Percentiles rank a stretch among this genome's conserved stretches.
phyloP scores from a whole-genome alignment of 2,329 filamentous ascomycete species.

The Mycocentrospora acerina region DNA sequence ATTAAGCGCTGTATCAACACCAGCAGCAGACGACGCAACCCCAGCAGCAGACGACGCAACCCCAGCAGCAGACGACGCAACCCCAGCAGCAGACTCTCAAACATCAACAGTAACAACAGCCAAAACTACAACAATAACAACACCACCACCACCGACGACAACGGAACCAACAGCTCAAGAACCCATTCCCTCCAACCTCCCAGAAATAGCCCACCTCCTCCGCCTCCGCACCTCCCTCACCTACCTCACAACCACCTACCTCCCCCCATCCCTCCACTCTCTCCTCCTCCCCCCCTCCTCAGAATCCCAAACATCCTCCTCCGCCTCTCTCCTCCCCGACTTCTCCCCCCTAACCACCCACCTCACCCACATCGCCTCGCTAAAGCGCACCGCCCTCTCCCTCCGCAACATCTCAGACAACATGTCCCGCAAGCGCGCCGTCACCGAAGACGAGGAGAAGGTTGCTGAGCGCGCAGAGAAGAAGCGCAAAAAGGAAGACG shows the following conservation, averaged over 20 bases:
- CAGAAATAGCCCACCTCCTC: constrained; percentile 60
- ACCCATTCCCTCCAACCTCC: constrained; percentile 16
- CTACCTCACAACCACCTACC: constrained; percentile 65
- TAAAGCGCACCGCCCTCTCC: constrained; percentile 71
- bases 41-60: not conserved
- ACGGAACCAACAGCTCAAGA: constrained; percentile 27
- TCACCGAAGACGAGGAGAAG: constrained; percentile 64
- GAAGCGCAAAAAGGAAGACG: constrained; percentile 82
- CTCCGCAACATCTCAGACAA: constrained; percentile 70
- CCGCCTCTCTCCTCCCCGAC: constrained; percentile 51
- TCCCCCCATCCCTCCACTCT: constrained; percentile 47
- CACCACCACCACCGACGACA: constrained; percentile 6
- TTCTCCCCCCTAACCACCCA: constrained; percentile 74
- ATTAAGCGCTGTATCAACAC: constrained; percentile 23
- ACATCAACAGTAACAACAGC: constrained; percentile 36
- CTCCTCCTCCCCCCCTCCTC: constrained; percentile 47
- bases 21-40: not conserved
- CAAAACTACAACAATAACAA: constrained; percentile 18
- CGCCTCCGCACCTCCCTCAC: constrained; percentile 64
- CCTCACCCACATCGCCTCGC: constrained; percentile 62
- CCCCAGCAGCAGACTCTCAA: constrained; percentile 4
- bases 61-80: constrained; percentile 11
- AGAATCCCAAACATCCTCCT: constrained; percentile 28
- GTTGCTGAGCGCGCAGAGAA: constrained; percentile 68
- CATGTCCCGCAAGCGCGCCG: constrained; percentile 63